phyloP scores from a whole-genome alignment of 2,329 filamentous ascomycete species.

The Alternaria burnsii region DNA sequence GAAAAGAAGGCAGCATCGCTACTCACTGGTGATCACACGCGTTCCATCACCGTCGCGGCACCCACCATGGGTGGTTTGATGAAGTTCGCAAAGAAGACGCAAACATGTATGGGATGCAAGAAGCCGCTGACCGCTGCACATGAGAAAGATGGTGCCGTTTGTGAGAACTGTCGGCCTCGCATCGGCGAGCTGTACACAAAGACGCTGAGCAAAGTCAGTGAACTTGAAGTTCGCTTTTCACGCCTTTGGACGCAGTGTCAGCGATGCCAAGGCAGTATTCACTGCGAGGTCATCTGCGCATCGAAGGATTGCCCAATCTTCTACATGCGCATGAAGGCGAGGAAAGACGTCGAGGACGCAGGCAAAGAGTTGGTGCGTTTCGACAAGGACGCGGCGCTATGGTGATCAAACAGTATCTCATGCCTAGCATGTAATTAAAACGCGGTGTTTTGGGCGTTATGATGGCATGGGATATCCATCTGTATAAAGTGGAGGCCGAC shows the following conservation, averaged over 20 bases:
- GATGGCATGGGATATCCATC: slow-evolving; percentile 1
- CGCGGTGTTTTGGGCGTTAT: slow-evolving; percentile 15
- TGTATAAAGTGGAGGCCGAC: not conserved
- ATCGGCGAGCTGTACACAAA: slow-evolving; percentile 94
- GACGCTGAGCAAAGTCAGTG: slow-evolving; percentile 84
- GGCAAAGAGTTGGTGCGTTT: slow-evolving; percentile 90
- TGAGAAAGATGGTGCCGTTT: slow-evolving; percentile 86
- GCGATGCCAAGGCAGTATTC: slow-evolving; percentile 95
- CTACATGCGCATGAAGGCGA: slow-evolving; percentile 99
- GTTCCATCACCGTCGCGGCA: slow-evolving; percentile 90
- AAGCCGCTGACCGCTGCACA: slow-evolving; percentile 84
- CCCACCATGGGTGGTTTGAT: slow-evolving; percentile 92
- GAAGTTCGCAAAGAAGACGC: slow-evolving; percentile 98
- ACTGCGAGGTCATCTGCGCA: slow-evolving; percentile 97
- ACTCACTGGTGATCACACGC: slow-evolving; percentile 91
- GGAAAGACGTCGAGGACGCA: slow-evolving; percentile 97
- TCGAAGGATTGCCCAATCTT: slow-evolving; percentile 98
- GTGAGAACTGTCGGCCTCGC: slow-evolving; percentile 81
- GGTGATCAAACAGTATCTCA: slow-evolving; percentile 51
- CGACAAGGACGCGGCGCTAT: slow-evolving; percentile 81
- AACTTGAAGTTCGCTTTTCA: slow-evolving; percentile 91
- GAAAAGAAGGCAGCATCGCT: slow-evolving; percentile 89
- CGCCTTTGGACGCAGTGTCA: slow-evolving; percentile 98
- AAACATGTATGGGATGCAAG: slow-evolving; percentile 99
- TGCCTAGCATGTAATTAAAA: not conserved